Percentiles rank a stretch among this genome's conserved stretches.
Conservation (phyloP, 2,329 filamentous ascomycete genomes). For the Talaromyces sp. region DNA sequence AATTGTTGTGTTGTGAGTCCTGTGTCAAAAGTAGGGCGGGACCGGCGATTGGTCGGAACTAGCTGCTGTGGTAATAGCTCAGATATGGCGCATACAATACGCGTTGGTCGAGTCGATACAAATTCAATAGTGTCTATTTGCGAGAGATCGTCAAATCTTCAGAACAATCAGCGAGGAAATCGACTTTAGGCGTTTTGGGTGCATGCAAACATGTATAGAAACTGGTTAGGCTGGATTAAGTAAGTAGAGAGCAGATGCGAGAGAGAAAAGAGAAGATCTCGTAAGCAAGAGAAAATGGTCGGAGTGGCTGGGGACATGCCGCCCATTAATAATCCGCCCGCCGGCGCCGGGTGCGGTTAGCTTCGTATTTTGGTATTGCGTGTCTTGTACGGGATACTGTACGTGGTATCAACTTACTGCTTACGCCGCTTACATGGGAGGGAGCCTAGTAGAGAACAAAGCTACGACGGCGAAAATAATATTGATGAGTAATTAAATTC, state of each 20-base stretch:
- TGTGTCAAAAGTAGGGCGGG: slow-evolving; percentile 3
- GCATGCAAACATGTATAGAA: neutral
- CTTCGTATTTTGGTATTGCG: neutral
- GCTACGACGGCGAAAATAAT: neutral
- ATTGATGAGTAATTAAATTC: neutral
- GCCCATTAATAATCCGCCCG: slow-evolving; percentile 14
- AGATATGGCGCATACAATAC: neutral
- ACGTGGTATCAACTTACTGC: neutral
- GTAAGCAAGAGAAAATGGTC: slow-evolving; percentile 30
- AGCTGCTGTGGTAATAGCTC: slow-evolving; percentile 8
- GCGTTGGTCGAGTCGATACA: neutral
- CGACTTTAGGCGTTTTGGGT: neutral
- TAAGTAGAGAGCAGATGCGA: neutral
- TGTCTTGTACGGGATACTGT: neutral
- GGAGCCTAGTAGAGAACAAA: neutral
- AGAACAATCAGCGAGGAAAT: neutral
- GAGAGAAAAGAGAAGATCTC: slow-evolving; percentile 29
- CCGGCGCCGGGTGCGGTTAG: slow-evolving; percentile 6
- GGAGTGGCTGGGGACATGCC: slow-evolving; percentile 13
- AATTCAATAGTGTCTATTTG: neutral
- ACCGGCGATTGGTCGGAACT: slow-evolving; percentile 16
- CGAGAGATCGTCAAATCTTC: neutral
- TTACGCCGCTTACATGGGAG: neutral
- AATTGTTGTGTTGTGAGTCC: neutral
- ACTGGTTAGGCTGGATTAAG: slow-evolving; percentile 21